phyloP scores from a whole-genome alignment of 169 alveolate species.

The Eimeria sp. region DNA sequence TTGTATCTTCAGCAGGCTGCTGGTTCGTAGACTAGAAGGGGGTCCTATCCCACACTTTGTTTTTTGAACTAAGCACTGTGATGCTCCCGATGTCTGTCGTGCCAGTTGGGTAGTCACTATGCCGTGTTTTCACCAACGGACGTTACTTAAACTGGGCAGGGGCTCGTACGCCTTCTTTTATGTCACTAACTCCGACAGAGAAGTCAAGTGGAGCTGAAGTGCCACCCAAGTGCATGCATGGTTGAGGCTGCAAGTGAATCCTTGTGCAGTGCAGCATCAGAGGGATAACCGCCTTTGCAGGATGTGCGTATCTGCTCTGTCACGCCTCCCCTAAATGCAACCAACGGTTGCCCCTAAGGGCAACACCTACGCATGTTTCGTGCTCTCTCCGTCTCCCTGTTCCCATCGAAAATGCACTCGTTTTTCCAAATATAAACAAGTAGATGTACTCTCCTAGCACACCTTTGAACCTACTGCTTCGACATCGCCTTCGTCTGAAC shows the following conservation, averaged over 20 bases:
- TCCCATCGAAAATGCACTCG: not conserved
- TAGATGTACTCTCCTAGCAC: not conserved
- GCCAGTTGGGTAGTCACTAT: not conserved
- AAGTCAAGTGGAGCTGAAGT: not conserved
- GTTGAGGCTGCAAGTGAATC: not conserved
- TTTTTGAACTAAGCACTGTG: not conserved
- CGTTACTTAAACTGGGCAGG: not conserved
- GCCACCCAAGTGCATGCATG: not conserved
- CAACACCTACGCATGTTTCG: not conserved
- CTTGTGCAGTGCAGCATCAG: not conserved
- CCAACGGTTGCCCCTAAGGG: not conserved
- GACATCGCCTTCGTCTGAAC: not conserved
- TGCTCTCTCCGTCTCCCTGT: not conserved
- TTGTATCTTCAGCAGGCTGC: not conserved
- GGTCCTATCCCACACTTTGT: not conserved
- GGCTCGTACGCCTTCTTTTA: not conserved
- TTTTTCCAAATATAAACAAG: not conserved
- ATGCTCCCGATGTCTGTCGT: not conserved
- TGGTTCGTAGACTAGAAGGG: not conserved
- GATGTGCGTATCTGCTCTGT: not conserved
- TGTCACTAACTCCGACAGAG: not conserved
- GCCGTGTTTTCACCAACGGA: not conserved
- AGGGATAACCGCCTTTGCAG: not conserved
- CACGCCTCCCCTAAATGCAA: not conserved
- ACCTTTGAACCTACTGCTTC: not conserved